Conservation (phyloP, 169 alveolate genomes). For the Plasmodium vinckei region DNA sequence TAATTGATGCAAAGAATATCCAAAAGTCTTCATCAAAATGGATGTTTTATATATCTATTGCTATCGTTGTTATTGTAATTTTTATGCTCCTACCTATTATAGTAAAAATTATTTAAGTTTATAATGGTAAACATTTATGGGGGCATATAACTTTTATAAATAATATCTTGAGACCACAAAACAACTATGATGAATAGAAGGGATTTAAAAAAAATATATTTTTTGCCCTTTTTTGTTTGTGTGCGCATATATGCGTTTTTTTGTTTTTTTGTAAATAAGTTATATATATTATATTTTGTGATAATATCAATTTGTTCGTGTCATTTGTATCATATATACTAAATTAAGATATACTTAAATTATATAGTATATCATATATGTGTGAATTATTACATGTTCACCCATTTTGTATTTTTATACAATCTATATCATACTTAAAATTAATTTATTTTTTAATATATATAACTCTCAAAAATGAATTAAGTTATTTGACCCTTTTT, state of each 20-base stretch:
- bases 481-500: no score
- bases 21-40: conserved; percentile 57
- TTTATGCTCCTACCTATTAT: conserved; percentile 46
- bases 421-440: no score
- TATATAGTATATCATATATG: no score
- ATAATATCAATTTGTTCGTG: no score
- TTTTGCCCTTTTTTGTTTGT: neutral
- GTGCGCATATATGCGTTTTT: neutral
- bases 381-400: no score
- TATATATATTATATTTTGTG: no score
- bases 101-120: conserved; percentile 9
- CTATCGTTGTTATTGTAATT: conserved; percentile 28
- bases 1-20: conserved; percentile 60
- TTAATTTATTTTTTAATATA: no score
- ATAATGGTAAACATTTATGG: neutral
- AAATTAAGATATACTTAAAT: no score
- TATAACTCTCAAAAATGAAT: no score
- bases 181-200: neutral
- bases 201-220: neutral
- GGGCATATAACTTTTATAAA: neutral
- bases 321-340: no score
- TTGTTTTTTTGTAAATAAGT: neutral
- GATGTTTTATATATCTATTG: conserved; percentile 61
- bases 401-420: no score
- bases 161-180: neutral